Base-by-base conservation (phyloP, 176 grass and related monocot genomes). In the Oryza meridionalis region DNA sequence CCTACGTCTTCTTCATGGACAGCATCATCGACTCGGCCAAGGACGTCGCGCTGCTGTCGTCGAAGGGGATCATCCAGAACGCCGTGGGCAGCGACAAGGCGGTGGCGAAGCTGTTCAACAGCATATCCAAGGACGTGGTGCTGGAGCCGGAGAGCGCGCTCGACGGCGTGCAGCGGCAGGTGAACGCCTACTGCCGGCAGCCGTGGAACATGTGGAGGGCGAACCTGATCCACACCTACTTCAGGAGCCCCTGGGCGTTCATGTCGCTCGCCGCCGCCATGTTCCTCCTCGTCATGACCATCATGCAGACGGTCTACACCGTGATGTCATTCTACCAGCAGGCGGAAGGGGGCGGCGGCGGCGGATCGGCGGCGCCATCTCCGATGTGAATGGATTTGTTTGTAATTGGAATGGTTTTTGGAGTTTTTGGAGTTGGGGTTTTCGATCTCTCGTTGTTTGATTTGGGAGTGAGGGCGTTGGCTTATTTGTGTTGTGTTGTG, bases 1-100 rank as follows among this genome's bases (percentile, higher is more conserved):
- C 94, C 0, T 97, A 94, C 66, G 84, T 97, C n/a, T 97, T 97
- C 88, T 97, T 97, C 89, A 97, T 97, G 94, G 94, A 94, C 79
- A 94, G 84, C 82, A 93, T 97, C 70, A 87, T 94, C 71, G 87
- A 97, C 55, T 97, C 91, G 0, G 82, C 87, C 21, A 92, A 88
- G 81, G 94, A 97, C 75, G 91, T 97, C 5, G 93, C 75, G 67
- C 76, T 94, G 73, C 91, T 97, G 9, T 86, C 71, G 80, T 71
- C 87, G 5, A 88, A 65, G 49, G 94, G 91, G 21, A 84, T 97
- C 83, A 94, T 94, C 83, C 89, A 91, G 82, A 97, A 92, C 72
- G 87, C 87, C 15, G 68, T 94, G 25, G 91, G 91, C 11, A 97
- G 94, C 66, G 89, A 97, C 71, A 94, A 88, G 79, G 94, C 91